A percentile compares a stretch with the other conserved stretches of the same genome.
phyloP scores from a whole-genome alignment of 257 asterid species.

The Verbena officinalis region DNA sequence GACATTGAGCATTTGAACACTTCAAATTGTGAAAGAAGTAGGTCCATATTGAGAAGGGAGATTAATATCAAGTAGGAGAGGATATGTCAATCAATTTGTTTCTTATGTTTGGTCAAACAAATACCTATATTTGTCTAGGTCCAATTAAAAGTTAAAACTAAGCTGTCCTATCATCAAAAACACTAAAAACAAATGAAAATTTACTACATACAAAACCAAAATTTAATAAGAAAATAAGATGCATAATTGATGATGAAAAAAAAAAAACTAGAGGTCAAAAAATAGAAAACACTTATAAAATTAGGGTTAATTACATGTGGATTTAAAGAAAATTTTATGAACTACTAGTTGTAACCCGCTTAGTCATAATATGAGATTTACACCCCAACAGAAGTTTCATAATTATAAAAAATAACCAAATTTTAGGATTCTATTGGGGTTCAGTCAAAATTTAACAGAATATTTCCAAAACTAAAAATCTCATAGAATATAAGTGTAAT shows the following conservation, averaged over 20 bases:
- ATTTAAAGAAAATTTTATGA: not conserved
- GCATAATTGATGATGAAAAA: too few species aligned
- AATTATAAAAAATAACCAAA: too few species aligned
- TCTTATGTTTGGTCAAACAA: not conserved
- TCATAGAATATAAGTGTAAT: too few species aligned
- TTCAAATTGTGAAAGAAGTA: not conserved
- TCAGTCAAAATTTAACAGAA: too few species aligned
- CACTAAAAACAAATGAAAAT: not conserved
- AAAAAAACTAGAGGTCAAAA: too few species aligned
- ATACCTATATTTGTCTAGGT: not conserved
- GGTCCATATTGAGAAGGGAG: conserved; percentile 5
- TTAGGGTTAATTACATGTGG: not conserved
- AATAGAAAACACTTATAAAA: not conserved
- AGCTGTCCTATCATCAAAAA: not conserved
- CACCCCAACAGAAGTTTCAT: too few species aligned
- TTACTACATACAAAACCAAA: too few species aligned
- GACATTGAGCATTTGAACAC: not conserved
- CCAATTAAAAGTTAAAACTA: not conserved
- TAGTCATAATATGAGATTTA: too few species aligned
- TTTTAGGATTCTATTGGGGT: too few species aligned
- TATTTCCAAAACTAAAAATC: too few species aligned
- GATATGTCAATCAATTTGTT: not conserved
- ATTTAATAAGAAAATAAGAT: too few species aligned
- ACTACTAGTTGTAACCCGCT: too few species aligned
- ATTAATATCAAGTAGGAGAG: conserved; percentile 1